Evolutionary conservation across 148 eudicot species (phyloP).

Genomic region (Cornus florida): DNA sequence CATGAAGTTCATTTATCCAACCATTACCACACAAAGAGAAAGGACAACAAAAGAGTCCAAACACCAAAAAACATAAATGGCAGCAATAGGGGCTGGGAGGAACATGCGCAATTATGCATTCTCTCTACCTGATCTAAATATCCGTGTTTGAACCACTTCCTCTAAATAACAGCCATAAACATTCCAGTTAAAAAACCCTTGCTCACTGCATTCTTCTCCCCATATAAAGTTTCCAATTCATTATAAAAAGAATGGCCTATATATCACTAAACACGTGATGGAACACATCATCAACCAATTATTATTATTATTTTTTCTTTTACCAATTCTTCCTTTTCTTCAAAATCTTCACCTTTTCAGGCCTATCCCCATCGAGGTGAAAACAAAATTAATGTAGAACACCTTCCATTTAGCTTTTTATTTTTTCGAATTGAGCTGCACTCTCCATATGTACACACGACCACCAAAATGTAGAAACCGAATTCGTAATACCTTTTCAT

Average conservation of each 20-base stretch:
- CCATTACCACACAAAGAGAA: background rate
- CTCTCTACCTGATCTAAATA: background rate
- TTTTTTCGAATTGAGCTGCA: background rate
- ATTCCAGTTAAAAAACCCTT: too few species aligned
- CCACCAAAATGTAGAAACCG: background rate
- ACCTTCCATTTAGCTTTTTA: background rate
- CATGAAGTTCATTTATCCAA: conserved; percentile 3
- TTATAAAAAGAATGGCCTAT: background rate
- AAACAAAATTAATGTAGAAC: background rate
- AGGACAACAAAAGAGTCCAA: background rate
- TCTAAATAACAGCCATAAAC: background rate
- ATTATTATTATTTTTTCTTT: too few species aligned
- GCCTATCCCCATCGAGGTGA: background rate
- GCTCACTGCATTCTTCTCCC: too few species aligned
- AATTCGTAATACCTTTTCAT: background rate
- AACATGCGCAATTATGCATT: background rate
- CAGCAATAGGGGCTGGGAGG: background rate
- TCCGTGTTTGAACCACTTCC: background rate
- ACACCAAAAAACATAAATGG: background rate
- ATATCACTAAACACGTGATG: background rate
- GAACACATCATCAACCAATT: background rate
- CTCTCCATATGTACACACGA: background rate
- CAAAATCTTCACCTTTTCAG: background rate
- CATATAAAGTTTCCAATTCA: too few species aligned
- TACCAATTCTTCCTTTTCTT: background rate